phyloP scores from a whole-genome alignment of 345 rosid species.

The Acer saccharum region DNA sequence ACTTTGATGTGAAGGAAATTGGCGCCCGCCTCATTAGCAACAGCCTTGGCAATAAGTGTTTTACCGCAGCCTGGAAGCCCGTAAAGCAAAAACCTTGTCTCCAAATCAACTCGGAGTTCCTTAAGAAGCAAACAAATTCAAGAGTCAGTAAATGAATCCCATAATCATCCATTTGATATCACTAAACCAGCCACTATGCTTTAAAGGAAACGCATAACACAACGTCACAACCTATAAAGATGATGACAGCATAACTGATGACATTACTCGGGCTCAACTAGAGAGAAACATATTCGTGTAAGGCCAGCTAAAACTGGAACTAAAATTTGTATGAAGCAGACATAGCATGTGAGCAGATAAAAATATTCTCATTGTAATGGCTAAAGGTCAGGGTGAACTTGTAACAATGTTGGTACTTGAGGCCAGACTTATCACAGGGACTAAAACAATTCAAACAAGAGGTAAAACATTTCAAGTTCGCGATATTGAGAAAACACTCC shows the following conservation, averaged over 20 bases:
- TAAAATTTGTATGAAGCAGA: no score
- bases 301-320: no score
- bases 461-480: slow-evolving; percentile 32
- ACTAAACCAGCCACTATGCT: not conserved
- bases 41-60: slow-evolving; percentile 97
- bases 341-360: no score
- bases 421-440: slow-evolving; percentile 77
- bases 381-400: no score
- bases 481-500: not conserved
- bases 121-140: slow-evolving; percentile 31
- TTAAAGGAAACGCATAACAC: not conserved
- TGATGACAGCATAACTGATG: not conserved
- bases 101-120: slow-evolving; percentile 76
- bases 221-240: not conserved
- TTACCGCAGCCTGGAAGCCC: slow-evolving; percentile 99
- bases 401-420: not conserved
- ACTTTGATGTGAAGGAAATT: slow-evolving; percentile 96
- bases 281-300: no score
- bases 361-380: no score
- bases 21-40: slow-evolving; percentile 95
- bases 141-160: not conserved
- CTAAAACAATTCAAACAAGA: slow-evolving; percentile 75
- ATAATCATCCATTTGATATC: slow-evolving; percentile 2
- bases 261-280: no score
- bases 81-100: slow-evolving; percentile 90